A percentile compares a stretch with the other conserved stretches of the same genome.
Conservation (phyloP, 192 early-diverging fungal genomes). For the Backusella westeae region DNA sequence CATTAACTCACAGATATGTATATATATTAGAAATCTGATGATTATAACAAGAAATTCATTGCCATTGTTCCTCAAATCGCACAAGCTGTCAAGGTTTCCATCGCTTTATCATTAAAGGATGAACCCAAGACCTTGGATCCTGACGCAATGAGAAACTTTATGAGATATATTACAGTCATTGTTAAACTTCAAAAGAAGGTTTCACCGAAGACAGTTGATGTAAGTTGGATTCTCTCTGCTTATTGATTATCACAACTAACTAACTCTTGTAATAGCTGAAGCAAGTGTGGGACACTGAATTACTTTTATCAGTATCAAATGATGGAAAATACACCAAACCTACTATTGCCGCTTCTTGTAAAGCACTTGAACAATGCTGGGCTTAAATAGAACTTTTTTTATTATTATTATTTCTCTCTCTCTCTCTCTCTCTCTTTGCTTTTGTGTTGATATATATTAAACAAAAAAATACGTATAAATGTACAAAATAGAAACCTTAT, state of each 20-base stretch:
- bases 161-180: slow-evolving; percentile 7
- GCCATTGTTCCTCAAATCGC: background rate
- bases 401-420: background rate
- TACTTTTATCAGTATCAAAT: slow-evolving; percentile 1
- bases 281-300: slow-evolving; percentile 10
- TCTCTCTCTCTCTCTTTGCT: background rate
- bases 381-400: background rate
- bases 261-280: slow-evolving; percentile 6
- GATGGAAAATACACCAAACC: slow-evolving; percentile 7
- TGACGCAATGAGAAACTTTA: slow-evolving; percentile 5
- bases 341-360: slow-evolving; percentile 2
- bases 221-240: background rate
- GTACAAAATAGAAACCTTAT: background rate
- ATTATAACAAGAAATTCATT: background rate
- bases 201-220: slow-evolving; percentile 3
- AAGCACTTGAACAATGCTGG: slow-evolving; percentile 9
- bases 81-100: background rate
- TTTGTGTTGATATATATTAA: slow-evolving; percentile 3
- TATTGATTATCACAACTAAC: background rate
- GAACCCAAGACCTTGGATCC: background rate
- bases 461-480: background rate
- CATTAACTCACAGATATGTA: no score
- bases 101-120: slow-evolving; percentile 2
- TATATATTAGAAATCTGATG: slow-evolving; percentile 2
- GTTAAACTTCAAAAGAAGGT: slow-evolving; percentile 9